Percentiles rank a stretch among this genome's conserved stretches.
Evolutionary conservation across 768 basidiomycete genomes (phyloP).

Genomic region (Infundibulicybe gibba): DNA sequence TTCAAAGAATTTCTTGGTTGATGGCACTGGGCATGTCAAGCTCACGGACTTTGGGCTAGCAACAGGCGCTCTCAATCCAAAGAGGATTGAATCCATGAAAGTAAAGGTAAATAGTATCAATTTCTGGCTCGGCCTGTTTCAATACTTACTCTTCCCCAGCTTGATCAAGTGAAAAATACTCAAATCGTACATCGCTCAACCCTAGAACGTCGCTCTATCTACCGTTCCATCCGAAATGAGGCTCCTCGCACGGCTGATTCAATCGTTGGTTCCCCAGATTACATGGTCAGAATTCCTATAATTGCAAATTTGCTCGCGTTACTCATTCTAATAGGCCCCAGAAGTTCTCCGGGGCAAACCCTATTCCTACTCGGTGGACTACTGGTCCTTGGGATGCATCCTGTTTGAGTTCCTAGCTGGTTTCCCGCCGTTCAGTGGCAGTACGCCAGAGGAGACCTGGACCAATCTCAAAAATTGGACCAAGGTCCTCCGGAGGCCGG

Average conservation of each 20-base stretch:
- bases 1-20: conserved; percentile 90
- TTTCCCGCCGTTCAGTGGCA: conserved; percentile 97
- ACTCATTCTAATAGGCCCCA: conserved; percentile 46
- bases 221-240: conserved; percentile 85
- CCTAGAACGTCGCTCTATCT: conserved; percentile 90
- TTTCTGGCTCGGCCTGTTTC: not conserved
- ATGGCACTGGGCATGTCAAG: conserved; percentile 94
- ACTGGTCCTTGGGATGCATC: conserved; percentile 98
- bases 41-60: conserved; percentile 97
- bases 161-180: conserved; percentile 95
- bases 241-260: conserved; percentile 96
- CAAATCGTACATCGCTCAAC: conserved; percentile 88
- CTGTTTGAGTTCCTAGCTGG: conserved; percentile 96
- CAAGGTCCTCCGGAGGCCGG: conserved; percentile 84
- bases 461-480: conserved; percentile 98
- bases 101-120: conserved; percentile 60
- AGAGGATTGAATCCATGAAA: conserved; percentile 90
- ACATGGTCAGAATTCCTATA: conserved; percentile 62
- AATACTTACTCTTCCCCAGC: conserved; percentile 38
- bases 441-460: conserved; percentile 97
- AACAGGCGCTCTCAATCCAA: conserved; percentile 93
- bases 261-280: conserved; percentile 96
- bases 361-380: conserved; percentile 95
- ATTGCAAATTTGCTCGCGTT: not conserved
- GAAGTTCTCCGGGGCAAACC: conserved; percentile 93